Conservation (phyloP, 352 stramenopile genomes). For the Phytophthora colocasiae region DNA sequence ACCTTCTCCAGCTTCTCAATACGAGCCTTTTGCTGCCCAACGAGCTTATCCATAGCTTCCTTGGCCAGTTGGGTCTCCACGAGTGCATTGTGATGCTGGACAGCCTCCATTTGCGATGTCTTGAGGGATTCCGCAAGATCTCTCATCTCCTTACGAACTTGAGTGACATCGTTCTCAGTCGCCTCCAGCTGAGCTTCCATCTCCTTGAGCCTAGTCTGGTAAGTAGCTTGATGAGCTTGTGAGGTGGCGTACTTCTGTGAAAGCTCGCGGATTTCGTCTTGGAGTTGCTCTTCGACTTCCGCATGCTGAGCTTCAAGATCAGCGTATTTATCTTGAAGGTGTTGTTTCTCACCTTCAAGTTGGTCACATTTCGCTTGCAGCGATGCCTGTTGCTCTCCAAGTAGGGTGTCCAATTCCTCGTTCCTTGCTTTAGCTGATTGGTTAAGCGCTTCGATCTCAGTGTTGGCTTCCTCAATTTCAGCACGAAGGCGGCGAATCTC, state of each 20-base stretch:
- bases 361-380: constrained; percentile 44
- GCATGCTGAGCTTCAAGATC: constrained; percentile 39
- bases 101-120: constrained; percentile 58
- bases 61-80: constrained; percentile 46
- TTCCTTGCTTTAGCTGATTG: constrained; percentile 31
- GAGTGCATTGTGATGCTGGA: constrained; percentile 62
- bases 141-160: constrained; percentile 55
- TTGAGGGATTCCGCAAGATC: constrained; percentile 62
- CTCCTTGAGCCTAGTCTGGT: constrained; percentile 37
- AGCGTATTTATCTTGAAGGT: constrained; percentile 35
- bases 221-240: constrained; percentile 31
- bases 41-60: constrained; percentile 52
- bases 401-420: constrained; percentile 29
- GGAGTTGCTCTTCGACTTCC: constrained; percentile 40
- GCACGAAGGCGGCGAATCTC: constrained; percentile 60
- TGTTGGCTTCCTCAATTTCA: constrained; percentile 46
- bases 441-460: constrained; percentile 44
- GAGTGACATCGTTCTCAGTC: constrained; percentile 58
- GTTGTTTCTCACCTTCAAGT: constrained; percentile 36
- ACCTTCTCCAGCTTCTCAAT: constrained; percentile 85
- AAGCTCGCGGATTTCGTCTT: constrained; percentile 36
- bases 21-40: constrained; percentile 63
- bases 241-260: constrained; percentile 34
- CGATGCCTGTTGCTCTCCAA: constrained; percentile 39
- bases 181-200: constrained; percentile 57